Evolutionary conservation across 306 rosid species (phyloP).

Genomic region (Pterocarpus macrocarpus): DNA sequence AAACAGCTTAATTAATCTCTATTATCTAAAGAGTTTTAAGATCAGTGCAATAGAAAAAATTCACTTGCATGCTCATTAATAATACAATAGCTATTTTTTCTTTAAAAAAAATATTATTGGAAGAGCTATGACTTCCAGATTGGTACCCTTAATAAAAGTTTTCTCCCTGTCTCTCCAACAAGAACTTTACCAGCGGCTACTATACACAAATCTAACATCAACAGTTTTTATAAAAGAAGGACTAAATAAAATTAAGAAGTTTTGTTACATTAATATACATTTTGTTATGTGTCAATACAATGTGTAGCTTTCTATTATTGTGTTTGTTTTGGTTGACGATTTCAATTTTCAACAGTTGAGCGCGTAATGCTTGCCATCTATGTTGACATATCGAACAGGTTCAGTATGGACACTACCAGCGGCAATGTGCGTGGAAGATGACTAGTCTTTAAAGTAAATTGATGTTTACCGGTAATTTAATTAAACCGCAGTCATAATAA

Average conservation of each 20-base stretch:
- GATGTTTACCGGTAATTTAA: slow-evolving; percentile 18
- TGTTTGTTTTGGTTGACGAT: slow-evolving; percentile 37
- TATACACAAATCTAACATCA: neutral
- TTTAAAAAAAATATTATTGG: too few relatives aligned
- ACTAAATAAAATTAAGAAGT: neutral
- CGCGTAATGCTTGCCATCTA: slow-evolving; percentile 16
- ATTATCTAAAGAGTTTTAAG: too few relatives aligned
- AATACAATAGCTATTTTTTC: too few relatives aligned
- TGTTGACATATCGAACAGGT: slow-evolving; percentile 13
- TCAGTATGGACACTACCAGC: slow-evolving; percentile 11
- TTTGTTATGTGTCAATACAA: too few relatives aligned
- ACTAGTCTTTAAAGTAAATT: slow-evolving; percentile 13
- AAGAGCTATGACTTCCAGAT: neutral
- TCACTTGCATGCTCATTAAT: too few relatives aligned
- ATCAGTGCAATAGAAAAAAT: too few relatives aligned
- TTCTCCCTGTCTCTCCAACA: neutral
- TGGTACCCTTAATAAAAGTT: neutral
- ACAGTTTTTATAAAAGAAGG: neutral
- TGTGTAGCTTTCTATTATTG: neutral
- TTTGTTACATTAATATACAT: too few relatives aligned
- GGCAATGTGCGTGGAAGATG: slow-evolving; percentile 30
- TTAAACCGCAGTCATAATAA: slow-evolving; percentile 41
- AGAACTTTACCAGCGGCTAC: neutral
- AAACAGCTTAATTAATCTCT: too few relatives aligned
- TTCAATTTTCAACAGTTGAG: slow-evolving; percentile 2